Base-by-base conservation (phyloP, 2,329 filamentous ascomycete genomes). In the Aspergillus brunneoviolaceus region DNA sequence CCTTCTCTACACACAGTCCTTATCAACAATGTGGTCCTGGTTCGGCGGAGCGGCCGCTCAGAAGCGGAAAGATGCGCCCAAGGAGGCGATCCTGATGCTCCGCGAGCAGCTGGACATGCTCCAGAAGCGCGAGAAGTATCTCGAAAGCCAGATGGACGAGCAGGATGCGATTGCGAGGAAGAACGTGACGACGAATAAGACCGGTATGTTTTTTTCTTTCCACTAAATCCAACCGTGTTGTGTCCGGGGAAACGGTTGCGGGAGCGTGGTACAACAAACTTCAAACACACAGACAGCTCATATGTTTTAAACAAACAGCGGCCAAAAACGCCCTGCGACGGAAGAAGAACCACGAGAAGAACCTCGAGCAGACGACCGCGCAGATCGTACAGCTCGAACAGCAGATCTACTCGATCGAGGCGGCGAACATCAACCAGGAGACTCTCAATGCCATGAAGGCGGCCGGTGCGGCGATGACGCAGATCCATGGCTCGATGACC, bases 391-490 rank as follows among this genome's bases (percentile, higher is more conserved):
- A 95, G 23, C 84, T 99, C 49, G 95, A 99, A 77, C 90, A 93
- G 73, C 92, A 99, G 77, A 96, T 98, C 73, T 95, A 95, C 77
- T 89, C 91, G 61, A 98, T 99, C 81, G 95, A 99, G 79, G 92
- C 93, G 51, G 95, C 95, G 63, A 99, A 98, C 76, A 97, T 99
- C 82, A 99, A 99, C 83, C 89, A 94, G 79, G 93, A 97, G 82
- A 99, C 95, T 12, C 83, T 98, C 65, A 86, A 89, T 67, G 94
- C 93, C 7, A 97, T 99, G 92, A 89, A 96, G 85, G 89, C 89
- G 74, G 94, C 95, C 11, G 88, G 91, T 66, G 81, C 87, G 62
- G 95, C 94, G 39, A 98, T 99, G 93, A 89, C 93, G 81, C 82
- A 89, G 65, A 99, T 99, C 69, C 92, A 98, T 75, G 89, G 88